A percentile compares a stretch with the other conserved stretches of the same genome.
These are phyloP conservation scores for Gonapodya prolifera DNA, from an alignment of 192 early-diverging fungal species.

Conservation along the genomic window DNA sequence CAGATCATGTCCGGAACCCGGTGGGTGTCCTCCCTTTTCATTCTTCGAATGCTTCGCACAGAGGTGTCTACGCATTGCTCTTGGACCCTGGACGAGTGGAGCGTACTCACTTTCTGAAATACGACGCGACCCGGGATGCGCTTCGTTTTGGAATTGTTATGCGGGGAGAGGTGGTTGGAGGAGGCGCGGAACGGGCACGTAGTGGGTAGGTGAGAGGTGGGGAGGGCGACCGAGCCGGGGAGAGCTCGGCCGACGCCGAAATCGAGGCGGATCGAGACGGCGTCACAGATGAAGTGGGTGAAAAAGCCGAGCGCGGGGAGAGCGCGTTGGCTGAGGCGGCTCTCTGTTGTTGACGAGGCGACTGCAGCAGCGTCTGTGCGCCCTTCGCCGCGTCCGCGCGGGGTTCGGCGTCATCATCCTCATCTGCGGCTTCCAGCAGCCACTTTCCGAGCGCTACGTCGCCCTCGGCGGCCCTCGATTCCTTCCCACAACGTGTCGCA, in stretches of 20 bases:
- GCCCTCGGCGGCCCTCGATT: no score
- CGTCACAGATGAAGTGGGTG: neutral
- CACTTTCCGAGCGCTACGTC: no score
- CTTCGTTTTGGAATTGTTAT: neutral
- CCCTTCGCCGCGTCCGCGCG: neutral
- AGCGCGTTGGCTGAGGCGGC: neutral
- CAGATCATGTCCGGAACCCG: no score
- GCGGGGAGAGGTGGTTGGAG: neutral
- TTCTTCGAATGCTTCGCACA: no score
- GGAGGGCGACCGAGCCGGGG: neutral
- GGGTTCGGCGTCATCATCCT: no score
- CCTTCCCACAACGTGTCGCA: no score
- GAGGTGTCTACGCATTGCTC: no score
- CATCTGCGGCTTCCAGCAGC: no score
- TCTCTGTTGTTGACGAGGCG: neutral
- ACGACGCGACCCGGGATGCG: neutral
- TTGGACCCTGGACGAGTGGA: no score
- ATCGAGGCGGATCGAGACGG: neutral
- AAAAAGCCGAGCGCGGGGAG: neutral
- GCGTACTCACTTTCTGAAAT: neutral
- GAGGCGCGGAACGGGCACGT: neutral
- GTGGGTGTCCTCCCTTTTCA: no score
- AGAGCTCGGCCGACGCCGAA: neutral
- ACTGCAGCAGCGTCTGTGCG: neutral
- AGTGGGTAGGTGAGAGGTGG: neutral